Conservation (phyloP, 345 rosid species). For the Citrus inodora region DNA sequence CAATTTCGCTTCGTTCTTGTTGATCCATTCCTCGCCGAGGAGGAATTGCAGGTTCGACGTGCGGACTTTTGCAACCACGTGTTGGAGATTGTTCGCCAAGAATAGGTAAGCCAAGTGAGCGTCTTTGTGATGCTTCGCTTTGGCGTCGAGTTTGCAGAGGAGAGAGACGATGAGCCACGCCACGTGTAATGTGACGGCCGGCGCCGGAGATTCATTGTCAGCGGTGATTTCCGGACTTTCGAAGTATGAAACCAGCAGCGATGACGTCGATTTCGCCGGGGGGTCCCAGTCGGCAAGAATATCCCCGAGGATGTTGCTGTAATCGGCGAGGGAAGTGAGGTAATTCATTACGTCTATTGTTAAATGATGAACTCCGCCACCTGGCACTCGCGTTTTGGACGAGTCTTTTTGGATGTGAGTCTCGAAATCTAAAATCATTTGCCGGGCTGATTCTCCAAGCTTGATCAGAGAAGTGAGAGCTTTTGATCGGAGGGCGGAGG, state of each 20-base stretch:
- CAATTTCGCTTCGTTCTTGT: slow-evolving; percentile 44
- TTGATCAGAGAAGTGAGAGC: slow-evolving; percentile 45
- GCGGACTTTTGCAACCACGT: slow-evolving; percentile 42
- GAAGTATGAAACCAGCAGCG: slow-evolving; percentile 42
- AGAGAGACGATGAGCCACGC: slow-evolving; percentile 61
- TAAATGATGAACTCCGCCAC: slow-evolving; percentile 52
- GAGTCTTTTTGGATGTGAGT: slow-evolving; percentile 48
- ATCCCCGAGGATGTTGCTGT: slow-evolving; percentile 39
- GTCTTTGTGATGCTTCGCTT: slow-evolving; percentile 55
- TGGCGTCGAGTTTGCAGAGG: slow-evolving; percentile 64
- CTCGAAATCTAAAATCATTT: slow-evolving; percentile 44
- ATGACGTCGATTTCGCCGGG: slow-evolving; percentile 29
- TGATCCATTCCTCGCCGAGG: slow-evolving; percentile 66
- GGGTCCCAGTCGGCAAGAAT: slow-evolving; percentile 40
- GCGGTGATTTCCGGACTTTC: slow-evolving; percentile 9
- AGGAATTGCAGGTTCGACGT: slow-evolving; percentile 43
- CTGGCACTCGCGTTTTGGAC: slow-evolving; percentile 34
- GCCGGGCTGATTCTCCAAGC: slow-evolving; percentile 43
- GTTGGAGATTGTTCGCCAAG: slow-evolving; percentile 68
- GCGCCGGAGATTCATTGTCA: slow-evolving; percentile 14
- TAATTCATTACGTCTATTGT: slow-evolving; percentile 49
- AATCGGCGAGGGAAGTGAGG: slow-evolving; percentile 53
- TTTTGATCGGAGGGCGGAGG: slow-evolving; percentile 36
- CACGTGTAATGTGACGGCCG: slow-evolving; percentile 39
- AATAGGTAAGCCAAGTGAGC: slow-evolving; percentile 52